Conservation (phyloP, 2,329 filamentous ascomycete species). For the Talaromyces sp. region DNA sequence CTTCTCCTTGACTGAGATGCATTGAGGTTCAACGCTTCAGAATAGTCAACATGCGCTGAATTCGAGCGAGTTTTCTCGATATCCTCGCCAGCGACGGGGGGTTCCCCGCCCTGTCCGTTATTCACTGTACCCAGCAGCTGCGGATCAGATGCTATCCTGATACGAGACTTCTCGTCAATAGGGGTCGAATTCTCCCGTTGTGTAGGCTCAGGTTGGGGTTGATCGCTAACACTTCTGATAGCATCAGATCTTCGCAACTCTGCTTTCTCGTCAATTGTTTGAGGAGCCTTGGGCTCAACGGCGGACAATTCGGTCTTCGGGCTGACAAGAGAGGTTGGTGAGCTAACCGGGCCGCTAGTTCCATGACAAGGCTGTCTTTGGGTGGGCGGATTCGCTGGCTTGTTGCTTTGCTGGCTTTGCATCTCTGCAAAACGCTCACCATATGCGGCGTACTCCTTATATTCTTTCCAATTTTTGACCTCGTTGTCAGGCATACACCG, state of each 20-base stretch:
- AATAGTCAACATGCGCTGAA: constrained; percentile 40
- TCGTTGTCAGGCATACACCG: constrained; percentile 96
- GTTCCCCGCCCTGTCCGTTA: constrained; percentile 31
- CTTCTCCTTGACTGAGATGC: constrained; percentile 40
- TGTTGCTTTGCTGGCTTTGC: constrained; percentile 58
- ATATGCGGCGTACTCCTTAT: constrained; percentile 81
- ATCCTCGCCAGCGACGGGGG: constrained; percentile 30
- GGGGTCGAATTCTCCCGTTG: constrained; percentile 35
- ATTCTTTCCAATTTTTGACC: constrained; percentile 89
- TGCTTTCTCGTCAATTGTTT: constrained; percentile 38
- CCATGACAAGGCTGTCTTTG: constrained; percentile 39
- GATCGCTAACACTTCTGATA: constrained; percentile 36
- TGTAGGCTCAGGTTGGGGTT: constrained; percentile 33
- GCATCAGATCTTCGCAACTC: constrained; percentile 38
- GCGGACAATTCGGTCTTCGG: constrained; percentile 34
- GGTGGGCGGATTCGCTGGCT: constrained; percentile 52
- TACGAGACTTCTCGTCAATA: constrained; percentile 49
- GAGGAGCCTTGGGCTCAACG: constrained; percentile 33
- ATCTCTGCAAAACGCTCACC: constrained; percentile 72
- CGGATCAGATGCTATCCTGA: constrained; percentile 33
- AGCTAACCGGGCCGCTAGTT: constrained; percentile 28
- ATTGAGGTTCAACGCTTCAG: constrained; percentile 45
- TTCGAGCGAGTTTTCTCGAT: constrained; percentile 35
- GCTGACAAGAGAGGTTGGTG: constrained; percentile 25
- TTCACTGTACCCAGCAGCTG: constrained; percentile 25